phyloP scores from a whole-genome alignment of 495 filamentous ascomycete genomes.

The Chaetomium fimeti region DNA sequence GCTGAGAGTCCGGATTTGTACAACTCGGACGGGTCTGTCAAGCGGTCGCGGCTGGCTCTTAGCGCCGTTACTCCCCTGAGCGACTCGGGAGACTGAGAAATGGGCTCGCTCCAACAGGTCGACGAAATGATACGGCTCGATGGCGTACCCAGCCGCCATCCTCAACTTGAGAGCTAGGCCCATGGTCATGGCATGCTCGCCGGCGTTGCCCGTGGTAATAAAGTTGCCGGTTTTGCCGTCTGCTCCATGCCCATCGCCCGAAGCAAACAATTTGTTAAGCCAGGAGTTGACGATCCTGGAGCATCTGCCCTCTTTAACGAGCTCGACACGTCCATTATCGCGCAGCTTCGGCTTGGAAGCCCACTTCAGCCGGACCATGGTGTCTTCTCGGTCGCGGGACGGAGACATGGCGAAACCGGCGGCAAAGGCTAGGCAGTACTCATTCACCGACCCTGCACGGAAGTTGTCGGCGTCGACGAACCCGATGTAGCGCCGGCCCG shows the following conservation, averaged over 20 bases:
- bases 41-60: not conserved
- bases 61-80: not conserved
- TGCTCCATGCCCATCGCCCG: not conserved
- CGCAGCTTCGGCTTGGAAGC: slow-evolving; percentile 33
- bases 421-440: slow-evolving; percentile 35
- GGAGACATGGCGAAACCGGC: slow-evolving; percentile 31
- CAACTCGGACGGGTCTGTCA: slow-evolving; percentile 20
- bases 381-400: slow-evolving; percentile 16
- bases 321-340: slow-evolving; percentile 20
- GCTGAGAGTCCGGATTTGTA: slow-evolving; percentile 33
- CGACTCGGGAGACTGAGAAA: not conserved
- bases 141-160: slow-evolving; percentile 35
- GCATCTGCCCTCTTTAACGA: slow-evolving; percentile 29
- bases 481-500: slow-evolving; percentile 28
- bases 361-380: slow-evolving; percentile 37
- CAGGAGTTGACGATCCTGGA: slow-evolving; percentile 36
- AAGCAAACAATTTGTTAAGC: slow-evolving; percentile 29
- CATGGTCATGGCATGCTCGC: slow-evolving; percentile 40
- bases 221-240: not conserved
- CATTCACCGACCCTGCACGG: slow-evolving; percentile 24
- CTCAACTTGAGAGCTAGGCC: slow-evolving; percentile 28
- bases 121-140: slow-evolving; percentile 37
- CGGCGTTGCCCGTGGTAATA: slow-evolving; percentile 35
- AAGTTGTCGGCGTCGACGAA: slow-evolving; percentile 38
- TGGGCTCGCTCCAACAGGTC: slow-evolving; percentile 25